Conservation (phyloP, 805 yeast genomes). For the Wickerhamiella qilinensis region DNA sequence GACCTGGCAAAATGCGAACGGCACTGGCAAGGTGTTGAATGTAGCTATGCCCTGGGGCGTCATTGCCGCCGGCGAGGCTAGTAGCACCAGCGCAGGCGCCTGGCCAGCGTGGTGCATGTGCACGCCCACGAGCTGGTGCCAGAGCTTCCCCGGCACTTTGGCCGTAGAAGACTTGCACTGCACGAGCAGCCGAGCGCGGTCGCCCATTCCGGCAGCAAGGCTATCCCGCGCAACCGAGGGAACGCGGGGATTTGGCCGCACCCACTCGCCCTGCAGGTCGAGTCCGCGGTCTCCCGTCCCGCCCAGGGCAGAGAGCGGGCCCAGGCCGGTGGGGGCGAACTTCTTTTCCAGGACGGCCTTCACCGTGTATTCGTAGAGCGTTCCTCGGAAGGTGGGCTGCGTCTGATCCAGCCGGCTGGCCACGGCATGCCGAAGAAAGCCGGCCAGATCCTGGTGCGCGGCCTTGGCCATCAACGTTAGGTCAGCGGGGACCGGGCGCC, state of each 20-base stretch:
- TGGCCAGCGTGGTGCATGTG: neutral
- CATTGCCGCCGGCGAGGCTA: slow-evolving; percentile 7
- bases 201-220: neutral
- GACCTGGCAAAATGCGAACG: slow-evolving; percentile 6
- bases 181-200: slow-evolving; percentile 3
- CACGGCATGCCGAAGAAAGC: neutral
- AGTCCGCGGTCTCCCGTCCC: slow-evolving; percentile 8
- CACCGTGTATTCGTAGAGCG: slow-evolving; percentile 6
- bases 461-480: neutral
- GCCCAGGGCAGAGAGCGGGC: slow-evolving; percentile 2
- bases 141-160: slow-evolving; percentile 5
- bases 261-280: slow-evolving; percentile 7
- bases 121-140: slow-evolving; percentile 8
- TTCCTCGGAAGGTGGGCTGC: slow-evolving; percentile 5
- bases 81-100: slow-evolving; percentile 2
- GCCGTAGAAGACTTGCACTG: slow-evolving; percentile 9
- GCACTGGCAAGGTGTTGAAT: slow-evolving; percentile 2
- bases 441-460: neutral
- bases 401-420: slow-evolving; percentile 4
- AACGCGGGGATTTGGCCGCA: neutral
- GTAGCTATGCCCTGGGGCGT: slow-evolving; percentile 4
- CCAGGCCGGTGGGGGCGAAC: slow-evolving; percentile 3
- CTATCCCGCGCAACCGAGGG: neutral
- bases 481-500: too few species aligned
- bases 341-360: slow-evolving; percentile 2